Conservation (phyloP, 2,329 filamentous ascomycete species). For the Pseudogymnoascus sp. region DNA sequence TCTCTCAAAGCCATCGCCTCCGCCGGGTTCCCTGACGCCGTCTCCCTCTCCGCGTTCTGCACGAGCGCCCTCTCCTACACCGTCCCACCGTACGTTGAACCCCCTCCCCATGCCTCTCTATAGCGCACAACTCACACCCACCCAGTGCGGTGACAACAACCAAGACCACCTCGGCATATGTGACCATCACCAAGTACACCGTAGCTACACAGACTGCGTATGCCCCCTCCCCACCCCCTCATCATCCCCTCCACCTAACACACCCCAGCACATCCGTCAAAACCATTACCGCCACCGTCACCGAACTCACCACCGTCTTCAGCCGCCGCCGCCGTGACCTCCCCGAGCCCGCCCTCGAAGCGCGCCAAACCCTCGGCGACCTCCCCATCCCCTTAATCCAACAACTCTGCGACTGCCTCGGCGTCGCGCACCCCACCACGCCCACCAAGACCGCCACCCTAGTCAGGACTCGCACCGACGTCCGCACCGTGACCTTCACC, state of each 20-base stretch:
- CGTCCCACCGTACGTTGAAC: not conserved
- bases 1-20: not conserved
- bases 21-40: not conserved
- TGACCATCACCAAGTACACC: not conserved
- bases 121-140: not conserved
- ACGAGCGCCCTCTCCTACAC: constrained; percentile 2
- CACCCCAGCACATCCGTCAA: not conserved
- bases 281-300: not conserved
- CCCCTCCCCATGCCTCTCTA: not conserved
- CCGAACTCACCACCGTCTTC: not conserved
- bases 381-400: not conserved
- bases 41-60: not conserved
- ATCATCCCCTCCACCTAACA: not conserved
- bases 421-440: not conserved
- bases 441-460: not conserved
- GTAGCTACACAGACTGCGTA: not conserved
- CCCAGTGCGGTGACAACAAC: not conserved
- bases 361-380: not conserved
- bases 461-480: not conserved
- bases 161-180: not conserved
- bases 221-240: not conserved
- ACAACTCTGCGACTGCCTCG: not conserved
- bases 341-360: not conserved
- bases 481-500: not conserved
- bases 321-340: not conserved